Base-by-base conservation (phyloP, 2,329 filamentous ascomycete species). In the Ilyonectria robusta region DNA sequence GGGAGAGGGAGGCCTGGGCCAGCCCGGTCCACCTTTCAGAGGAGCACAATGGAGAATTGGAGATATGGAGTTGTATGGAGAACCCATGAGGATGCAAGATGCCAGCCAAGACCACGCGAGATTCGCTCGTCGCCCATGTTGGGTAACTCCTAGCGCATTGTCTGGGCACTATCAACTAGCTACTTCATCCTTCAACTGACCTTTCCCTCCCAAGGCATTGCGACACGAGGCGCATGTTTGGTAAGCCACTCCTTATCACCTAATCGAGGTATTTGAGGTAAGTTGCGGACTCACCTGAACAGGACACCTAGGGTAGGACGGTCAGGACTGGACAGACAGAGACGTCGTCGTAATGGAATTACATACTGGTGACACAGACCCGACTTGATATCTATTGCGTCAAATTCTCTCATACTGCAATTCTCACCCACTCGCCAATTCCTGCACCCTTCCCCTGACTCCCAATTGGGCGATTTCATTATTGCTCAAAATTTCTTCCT, bases 281-380 rank as follows among this genome's bases (percentile, higher is more conserved):
- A 61, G 57, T 50, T 47, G 51, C 55, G 70, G 65, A 64, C 59
- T 67, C 65, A 31, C 67, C 65, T 42, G 44, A 60, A 62, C 29
- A 53, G 15, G 42, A 19, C 11, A 35, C 15, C 29, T 26, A 6
- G 26, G 26, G 26, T 54, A 53, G 19, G 29, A 31, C 37, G 26
- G 5, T 26, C 26, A 26, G 26, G 4, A 69, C 59, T 60, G 57
- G 63, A 61, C 67, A 64, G 50, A 63, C 47, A 44, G 23, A 51
- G 67, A 65, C 65, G 37, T 9, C 46, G 59, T 37, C 53, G 71
- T 70, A 72, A 72, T 70, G 48, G 55, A 69, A 71, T 75, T 59
- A 48, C 61, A 74, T 66, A 67, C 55, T 51, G 29, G 15, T 58
- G 35, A 51, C 65, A 59, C 64, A 50, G n/a, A 42, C 42, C 67